Evolutionary conservation across 169 alveolate species (phyloP).

Genomic region (Babesia ovis): DNA sequence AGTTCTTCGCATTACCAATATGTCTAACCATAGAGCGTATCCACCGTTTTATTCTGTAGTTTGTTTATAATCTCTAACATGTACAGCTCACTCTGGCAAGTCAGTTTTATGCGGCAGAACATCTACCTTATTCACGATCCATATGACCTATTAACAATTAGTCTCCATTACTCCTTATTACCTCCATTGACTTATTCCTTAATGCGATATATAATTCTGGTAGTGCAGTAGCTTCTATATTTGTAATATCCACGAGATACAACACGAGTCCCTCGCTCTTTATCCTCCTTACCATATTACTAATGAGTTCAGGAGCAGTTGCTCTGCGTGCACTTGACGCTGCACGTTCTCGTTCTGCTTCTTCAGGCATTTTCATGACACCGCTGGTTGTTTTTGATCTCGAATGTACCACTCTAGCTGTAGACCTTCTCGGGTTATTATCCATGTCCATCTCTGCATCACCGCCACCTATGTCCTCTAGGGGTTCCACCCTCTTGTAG

Average conservation of each 20-base stretch:
- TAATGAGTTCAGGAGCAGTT: constrained; percentile 57
- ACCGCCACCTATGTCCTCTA: background rate
- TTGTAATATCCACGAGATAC: constrained; percentile 78
- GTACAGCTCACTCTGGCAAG: constrained; percentile 35
- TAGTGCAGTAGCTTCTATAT: constrained; percentile 81
- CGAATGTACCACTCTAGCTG: constrained; percentile 1
- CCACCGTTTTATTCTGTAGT: constrained; percentile 77
- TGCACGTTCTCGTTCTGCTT: constrained; percentile 28
- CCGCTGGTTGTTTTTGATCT: background rate
- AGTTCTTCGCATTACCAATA: constrained; percentile 78
- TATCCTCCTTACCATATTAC: constrained; percentile 61
- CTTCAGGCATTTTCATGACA: constrained; percentile 39
- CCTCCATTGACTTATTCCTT: constrained; percentile 76
- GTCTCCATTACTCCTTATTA: background rate
- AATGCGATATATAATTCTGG: constrained; percentile 85
- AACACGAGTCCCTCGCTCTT: constrained; percentile 77
- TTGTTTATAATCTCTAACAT: background rate
- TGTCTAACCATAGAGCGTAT: constrained; percentile 83
- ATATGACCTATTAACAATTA: constrained; percentile 67
- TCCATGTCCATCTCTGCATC: constrained; percentile 30
- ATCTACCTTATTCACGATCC: constrained; percentile 83
- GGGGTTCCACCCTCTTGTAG: constrained; percentile 59
- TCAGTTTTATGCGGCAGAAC: constrained; percentile 76
- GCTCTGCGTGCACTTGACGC: constrained; percentile 7
- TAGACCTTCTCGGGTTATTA: constrained; percentile 3